Percentiles rank a stretch among this genome's conserved stretches.
Evolutionary conservation across 2,329 filamentous ascomycete genomes (phyloP).

Genomic region (Fusarium sp.): DNA sequence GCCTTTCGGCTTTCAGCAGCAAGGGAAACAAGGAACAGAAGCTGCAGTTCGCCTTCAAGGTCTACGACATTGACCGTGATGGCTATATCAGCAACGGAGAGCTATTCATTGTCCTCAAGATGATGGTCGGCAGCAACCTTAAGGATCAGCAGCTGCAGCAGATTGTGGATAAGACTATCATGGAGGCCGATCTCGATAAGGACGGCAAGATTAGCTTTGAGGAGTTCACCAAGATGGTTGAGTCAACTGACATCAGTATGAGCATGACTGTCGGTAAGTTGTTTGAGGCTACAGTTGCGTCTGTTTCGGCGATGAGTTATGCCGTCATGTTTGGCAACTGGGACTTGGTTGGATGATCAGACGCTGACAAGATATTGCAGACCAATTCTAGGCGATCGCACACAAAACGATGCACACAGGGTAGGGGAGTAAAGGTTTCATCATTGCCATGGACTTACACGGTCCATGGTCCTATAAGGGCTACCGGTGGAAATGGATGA

Average conservation of each 20-base stretch:
- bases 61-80: conserved; percentile 99
- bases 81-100: conserved; percentile 99
- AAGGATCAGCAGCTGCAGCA: conserved; percentile 99
- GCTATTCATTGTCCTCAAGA: conserved; percentile 99
- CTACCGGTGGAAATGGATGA: conserved; percentile 5
- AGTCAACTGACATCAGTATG: conserved; percentile 85
- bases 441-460: not conserved
- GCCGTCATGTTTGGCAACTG: not conserved
- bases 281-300: not conserved
- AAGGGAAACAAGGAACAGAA: conserved; percentile 99
- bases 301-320: too few species aligned
- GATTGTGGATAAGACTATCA: conserved; percentile 99
- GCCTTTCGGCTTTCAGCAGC: conserved; percentile 92
- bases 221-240: conserved; percentile 99
- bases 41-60: conserved; percentile 96
- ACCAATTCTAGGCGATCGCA: conserved; percentile 34
- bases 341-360: not conserved
- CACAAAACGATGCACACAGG: not conserved
- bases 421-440: not conserved
- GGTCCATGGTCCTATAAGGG: not conserved
- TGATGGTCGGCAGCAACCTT: conserved; percentile 99
- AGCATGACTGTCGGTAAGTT: conserved; percentile 76
- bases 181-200: conserved; percentile 96
- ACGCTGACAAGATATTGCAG: conserved; percentile 24
- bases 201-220: conserved; percentile 99